phyloP scores from a whole-genome alignment of 441 rosid genomes.

The Populus hybrid region DNA sequence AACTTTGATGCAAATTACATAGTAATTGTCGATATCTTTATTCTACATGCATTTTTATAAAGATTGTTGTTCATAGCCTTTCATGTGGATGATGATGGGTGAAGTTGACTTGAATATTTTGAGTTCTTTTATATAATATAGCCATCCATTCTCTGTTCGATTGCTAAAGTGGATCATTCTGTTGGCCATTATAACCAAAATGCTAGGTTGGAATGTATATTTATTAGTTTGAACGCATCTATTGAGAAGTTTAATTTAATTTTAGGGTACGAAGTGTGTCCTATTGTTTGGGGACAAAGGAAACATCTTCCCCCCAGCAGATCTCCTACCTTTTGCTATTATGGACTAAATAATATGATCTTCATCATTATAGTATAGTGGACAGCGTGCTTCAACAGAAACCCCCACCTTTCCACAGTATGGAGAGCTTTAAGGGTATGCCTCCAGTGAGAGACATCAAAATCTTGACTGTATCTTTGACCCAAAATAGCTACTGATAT shows the following conservation, averaged over 20 bases:
- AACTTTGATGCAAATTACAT: neutral
- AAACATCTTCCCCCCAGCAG: slow-evolving; percentile 15
- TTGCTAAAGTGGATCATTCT: slow-evolving; percentile 24
- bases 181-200: slow-evolving; percentile 36
- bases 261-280: slow-evolving; percentile 36
- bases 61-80: neutral
- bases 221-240: slow-evolving; percentile 1
- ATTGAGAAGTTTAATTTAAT: slow-evolving; percentile 18
- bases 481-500: neutral
- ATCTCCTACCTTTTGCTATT: slow-evolving; percentile 6
- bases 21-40: neutral
- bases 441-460: neutral
- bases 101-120: slow-evolving; percentile 20
- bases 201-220: slow-evolving; percentile 16
- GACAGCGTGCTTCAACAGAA: slow-evolving; percentile 32
- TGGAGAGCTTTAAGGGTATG: neutral
- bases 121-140: neutral
- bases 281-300: slow-evolving; percentile 30
- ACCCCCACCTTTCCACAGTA: slow-evolving; percentile 22
- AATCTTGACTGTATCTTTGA: neutral
- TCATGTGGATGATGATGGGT: slow-evolving; percentile 22
- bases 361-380: slow-evolving; percentile 15
- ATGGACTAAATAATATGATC: neutral
- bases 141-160: slow-evolving; percentile 6
- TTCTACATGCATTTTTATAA: slow-evolving; percentile 10